Percentiles rank a stretch among this genome's conserved stretches.
phyloP scores from a whole-genome alignment of 2,329 filamentous ascomycete species.

The Trichoderma arundinaceum region DNA sequence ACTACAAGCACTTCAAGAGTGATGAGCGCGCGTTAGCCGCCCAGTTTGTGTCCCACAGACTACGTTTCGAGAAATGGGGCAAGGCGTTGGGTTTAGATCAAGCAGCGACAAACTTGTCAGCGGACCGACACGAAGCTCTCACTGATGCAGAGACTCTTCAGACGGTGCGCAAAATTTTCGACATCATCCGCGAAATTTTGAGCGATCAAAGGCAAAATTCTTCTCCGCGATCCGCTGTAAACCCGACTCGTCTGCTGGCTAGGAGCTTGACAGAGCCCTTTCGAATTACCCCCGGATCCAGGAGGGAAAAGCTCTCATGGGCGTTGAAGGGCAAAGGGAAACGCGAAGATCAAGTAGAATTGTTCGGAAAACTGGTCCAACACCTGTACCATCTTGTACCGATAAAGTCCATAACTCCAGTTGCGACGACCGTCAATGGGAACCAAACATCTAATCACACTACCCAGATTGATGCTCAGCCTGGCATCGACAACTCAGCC shows the following conservation, averaged over 20 bases:
- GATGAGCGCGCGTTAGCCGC: constrained; percentile 33
- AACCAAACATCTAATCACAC: background rate
- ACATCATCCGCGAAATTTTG: constrained; percentile 19
- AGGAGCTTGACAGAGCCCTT: constrained; percentile 1
- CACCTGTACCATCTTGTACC: constrained; percentile 31
- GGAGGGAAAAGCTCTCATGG: constrained; percentile 29
- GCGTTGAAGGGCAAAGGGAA: constrained; percentile 31
- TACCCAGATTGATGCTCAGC: background rate
- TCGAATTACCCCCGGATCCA: constrained; percentile 12
- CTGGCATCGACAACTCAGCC: background rate
- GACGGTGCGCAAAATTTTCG: constrained; percentile 19
- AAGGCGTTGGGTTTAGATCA: constrained; percentile 33
- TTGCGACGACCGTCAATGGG: background rate
- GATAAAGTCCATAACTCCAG: background rate
- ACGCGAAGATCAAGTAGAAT: constrained; percentile 25
- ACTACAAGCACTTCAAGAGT: constrained; percentile 29
- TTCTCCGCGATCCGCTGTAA: background rate
- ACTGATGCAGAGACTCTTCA: constrained; percentile 14
- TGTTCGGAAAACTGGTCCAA: constrained; percentile 28
- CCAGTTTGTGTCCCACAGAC: constrained; percentile 30
- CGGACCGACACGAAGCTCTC: constrained; percentile 31
- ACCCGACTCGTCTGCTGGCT: background rate
- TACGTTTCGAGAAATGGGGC: constrained; percentile 38
- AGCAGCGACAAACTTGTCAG: background rate
- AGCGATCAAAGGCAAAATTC: background rate